Evolutionary conservation across 2,329 filamentous ascomycete species (phyloP).

Genomic region (Leptographium wingfieldii): DNA sequence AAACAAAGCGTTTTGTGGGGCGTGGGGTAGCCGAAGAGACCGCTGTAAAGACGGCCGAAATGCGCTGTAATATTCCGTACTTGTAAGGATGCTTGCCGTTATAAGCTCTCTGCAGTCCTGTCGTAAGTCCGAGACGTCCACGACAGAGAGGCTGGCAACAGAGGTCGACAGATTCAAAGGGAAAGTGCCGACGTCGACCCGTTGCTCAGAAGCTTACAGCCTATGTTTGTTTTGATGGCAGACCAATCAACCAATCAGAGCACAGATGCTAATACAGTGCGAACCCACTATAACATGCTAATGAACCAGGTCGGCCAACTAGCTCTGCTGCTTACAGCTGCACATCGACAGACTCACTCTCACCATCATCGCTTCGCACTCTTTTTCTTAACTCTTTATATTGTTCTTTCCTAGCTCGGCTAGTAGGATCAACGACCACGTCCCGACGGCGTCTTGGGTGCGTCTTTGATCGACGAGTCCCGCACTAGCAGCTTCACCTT

Average conservation of each 20-base stretch:
- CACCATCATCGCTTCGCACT: background rate
- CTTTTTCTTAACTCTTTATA: background rate
- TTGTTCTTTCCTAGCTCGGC: background rate
- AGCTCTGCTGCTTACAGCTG: background rate
- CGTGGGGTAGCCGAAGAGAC: background rate
- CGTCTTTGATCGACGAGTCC: constrained; percentile 30
- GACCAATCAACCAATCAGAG: background rate
- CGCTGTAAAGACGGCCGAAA: background rate
- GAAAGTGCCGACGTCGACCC: background rate
- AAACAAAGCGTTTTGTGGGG: background rate
- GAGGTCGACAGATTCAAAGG: no score
- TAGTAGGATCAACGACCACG: background rate
- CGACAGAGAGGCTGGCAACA: no score
- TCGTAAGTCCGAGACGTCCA: background rate
- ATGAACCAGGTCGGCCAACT: background rate
- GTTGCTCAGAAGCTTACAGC: background rate
- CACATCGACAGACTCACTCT: background rate
- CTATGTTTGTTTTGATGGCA: background rate
- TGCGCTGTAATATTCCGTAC: no score
- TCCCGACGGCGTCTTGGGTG: constrained; percentile 30
- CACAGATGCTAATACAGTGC: background rate
- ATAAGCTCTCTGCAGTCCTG: no score
- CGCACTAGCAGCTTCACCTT: constrained; percentile 53
- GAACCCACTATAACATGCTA: background rate
- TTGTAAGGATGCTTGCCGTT: no score